Conservation (phyloP, 2,329 filamentous ascomycete genomes). For the Stagonosporopsis chrysanthemi region DNA sequence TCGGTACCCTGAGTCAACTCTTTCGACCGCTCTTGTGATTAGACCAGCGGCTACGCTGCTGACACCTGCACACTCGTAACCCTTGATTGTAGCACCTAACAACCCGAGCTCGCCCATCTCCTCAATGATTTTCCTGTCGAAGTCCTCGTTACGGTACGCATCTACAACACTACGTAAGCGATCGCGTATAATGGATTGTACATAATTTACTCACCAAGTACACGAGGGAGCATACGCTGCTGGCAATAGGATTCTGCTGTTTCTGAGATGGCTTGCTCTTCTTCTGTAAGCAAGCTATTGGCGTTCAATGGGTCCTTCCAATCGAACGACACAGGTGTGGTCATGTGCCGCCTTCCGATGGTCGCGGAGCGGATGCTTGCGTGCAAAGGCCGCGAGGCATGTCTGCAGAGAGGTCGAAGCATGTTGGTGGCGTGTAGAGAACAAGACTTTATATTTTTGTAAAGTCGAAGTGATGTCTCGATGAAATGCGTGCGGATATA, state of each 20-base stretch:
- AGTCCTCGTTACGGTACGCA: constrained; percentile 85
- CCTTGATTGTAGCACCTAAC: constrained; percentile 83
- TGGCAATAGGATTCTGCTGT: constrained; percentile 95
- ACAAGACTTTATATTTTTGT: background rate
- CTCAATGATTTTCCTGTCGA: constrained; percentile 82
- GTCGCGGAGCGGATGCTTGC: constrained; percentile 35
- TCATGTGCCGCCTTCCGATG: constrained; percentile 51
- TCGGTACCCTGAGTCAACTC: constrained; percentile 89
- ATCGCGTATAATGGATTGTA: background rate
- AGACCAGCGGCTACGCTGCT: constrained; percentile 88
- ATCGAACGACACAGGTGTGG: constrained; percentile 68
- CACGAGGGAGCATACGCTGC: constrained; percentile 82
- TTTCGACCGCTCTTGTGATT: constrained; percentile 88
- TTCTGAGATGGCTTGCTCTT: constrained; percentile 88
- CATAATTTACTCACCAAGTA: constrained; percentile 70
- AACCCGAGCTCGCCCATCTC: constrained; percentile 96
- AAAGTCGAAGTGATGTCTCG: constrained; percentile 1
- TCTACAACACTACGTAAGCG: constrained; percentile 59
- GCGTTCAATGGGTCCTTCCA: constrained; percentile 89
- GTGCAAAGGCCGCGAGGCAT: constrained; percentile 51
- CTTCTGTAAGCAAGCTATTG: constrained; percentile 81
- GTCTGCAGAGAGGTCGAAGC: constrained; percentile 54
- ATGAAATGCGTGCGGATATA: constrained; percentile 11
- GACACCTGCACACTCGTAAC: constrained; percentile 87
- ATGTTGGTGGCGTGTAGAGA: constrained; percentile 37